Conservation (phyloP, 192 early-diverging fungal species). For the Podila minutissima region DNA sequence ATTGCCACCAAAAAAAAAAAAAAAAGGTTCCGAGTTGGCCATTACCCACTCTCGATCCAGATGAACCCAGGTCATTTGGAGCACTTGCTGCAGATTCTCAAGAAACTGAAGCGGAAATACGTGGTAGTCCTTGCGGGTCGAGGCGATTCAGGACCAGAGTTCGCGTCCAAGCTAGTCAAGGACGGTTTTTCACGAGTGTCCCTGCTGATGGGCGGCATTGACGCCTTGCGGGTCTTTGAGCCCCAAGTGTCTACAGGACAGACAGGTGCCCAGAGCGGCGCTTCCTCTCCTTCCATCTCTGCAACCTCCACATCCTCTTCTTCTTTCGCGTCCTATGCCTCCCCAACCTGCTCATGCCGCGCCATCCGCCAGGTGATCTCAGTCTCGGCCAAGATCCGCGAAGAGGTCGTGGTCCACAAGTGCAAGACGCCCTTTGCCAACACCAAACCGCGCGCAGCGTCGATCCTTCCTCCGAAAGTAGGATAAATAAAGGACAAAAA, state of each 20-base stretch:
- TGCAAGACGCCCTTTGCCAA: slow-evolving; percentile 41
- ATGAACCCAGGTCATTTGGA: slow-evolving; percentile 55
- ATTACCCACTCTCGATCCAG: slow-evolving; percentile 65
- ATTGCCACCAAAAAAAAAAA: background rate
- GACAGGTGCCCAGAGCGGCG: background rate
- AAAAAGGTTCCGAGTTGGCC: slow-evolving; percentile 60
- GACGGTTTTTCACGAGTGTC: slow-evolving; percentile 56
- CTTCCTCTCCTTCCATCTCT: background rate
- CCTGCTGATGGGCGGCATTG: slow-evolving; percentile 62
- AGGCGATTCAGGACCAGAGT: slow-evolving; percentile 62
- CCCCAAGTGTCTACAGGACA: background rate
- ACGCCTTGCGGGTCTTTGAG: slow-evolving; percentile 50
- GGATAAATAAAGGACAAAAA: background rate
- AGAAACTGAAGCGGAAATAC: slow-evolving; percentile 63
- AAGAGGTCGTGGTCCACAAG: slow-evolving; percentile 38
- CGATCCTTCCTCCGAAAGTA: background rate
- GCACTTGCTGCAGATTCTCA: slow-evolving; percentile 50
- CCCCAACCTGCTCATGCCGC: slow-evolving; percentile 35
- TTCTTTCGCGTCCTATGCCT: background rate
- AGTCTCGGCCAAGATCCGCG: slow-evolving; percentile 23
- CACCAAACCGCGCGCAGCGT: background rate
- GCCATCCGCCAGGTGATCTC: slow-evolving; percentile 35
- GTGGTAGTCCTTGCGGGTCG: slow-evolving; percentile 59
- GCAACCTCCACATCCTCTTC: background rate
- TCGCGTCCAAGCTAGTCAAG: slow-evolving; percentile 57